phyloP scores from a whole-genome alignment of 2,329 filamentous ascomycete species.

The Harringtonia aguacate region DNA sequence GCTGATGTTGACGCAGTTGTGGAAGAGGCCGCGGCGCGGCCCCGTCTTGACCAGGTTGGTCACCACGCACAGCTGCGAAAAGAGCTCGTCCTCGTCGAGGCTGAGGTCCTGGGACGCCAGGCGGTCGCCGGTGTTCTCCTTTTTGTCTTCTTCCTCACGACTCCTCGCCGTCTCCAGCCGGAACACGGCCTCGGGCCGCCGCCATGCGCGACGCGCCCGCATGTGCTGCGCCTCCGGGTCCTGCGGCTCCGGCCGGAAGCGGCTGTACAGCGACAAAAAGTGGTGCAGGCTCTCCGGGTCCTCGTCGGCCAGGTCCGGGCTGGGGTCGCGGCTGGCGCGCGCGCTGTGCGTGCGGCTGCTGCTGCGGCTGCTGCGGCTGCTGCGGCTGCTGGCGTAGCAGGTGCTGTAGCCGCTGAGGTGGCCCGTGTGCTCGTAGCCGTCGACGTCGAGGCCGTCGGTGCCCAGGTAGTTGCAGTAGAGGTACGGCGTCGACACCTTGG shows the following conservation, averaged over 20 bases:
- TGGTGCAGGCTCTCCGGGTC: conserved; percentile 23
- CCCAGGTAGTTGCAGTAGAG: conserved; percentile 56
- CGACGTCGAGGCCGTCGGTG: conserved; percentile 45
- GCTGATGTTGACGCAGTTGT: conserved; percentile 53
- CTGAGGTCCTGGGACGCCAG: conserved; percentile 46
- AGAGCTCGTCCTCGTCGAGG: conserved; percentile 60
- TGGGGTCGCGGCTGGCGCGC: background rate
- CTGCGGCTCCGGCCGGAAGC: conserved; percentile 54
- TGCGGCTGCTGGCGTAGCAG: background rate
- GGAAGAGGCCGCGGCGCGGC: conserved; percentile 48
- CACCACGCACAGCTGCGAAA: conserved; percentile 61
- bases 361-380: background rate
- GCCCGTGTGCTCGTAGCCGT: background rate
- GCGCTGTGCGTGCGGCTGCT: conserved; percentile 6
- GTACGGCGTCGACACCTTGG: conserved; percentile 56
- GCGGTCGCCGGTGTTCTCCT: background rate
- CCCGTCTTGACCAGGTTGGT: conserved; percentile 59
- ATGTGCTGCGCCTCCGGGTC: conserved; percentile 28
- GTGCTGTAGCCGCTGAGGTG: background rate
- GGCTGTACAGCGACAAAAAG: conserved; percentile 54
- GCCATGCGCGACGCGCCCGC: background rate
- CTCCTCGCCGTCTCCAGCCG: conserved; percentile 8
- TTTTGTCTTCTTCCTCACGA: conserved; percentile 3
- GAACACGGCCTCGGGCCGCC: background rate
- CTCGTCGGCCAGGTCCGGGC: conserved; percentile 24